Evolutionary conservation across 345 rosid species (phyloP).

Genomic region (Arabis alpina): DNA sequence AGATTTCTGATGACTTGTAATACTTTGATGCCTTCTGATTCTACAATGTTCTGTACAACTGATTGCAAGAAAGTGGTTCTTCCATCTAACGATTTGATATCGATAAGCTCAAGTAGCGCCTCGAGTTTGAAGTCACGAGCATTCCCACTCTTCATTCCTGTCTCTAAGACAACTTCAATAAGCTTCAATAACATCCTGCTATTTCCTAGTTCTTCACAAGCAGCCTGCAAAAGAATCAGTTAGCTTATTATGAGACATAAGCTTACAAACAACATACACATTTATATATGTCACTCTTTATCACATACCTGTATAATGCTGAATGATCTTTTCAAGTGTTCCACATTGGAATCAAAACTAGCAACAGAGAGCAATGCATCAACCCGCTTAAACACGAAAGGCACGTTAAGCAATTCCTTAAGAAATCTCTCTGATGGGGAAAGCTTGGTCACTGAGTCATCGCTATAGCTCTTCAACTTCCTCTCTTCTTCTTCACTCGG

Average conservation of each 20-base stretch:
- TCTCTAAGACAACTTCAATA: constrained; percentile 65
- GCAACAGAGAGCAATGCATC: constrained; percentile 37
- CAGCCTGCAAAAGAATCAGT: constrained; percentile 53
- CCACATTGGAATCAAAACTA: constrained; percentile 19
- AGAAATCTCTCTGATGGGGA: constrained; percentile 43
- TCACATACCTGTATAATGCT: constrained; percentile 30
- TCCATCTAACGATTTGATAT: constrained; percentile 67
- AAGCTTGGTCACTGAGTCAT: constrained; percentile 61
- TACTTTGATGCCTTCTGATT: constrained; percentile 58
- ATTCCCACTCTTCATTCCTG: constrained; percentile 67
- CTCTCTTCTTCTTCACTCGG: constrained; percentile 86
- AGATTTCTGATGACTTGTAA: constrained; percentile 28
- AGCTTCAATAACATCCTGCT: constrained; percentile 72
- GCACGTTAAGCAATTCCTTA: constrained; percentile 40
- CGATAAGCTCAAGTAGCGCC: constrained; percentile 65
- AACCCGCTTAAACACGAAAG: constrained; percentile 33
- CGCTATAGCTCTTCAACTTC: constrained; percentile 69
- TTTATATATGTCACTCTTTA: not conserved
- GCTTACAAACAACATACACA: constrained; percentile 5
- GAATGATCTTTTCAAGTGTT: constrained; percentile 24
- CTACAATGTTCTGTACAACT: constrained; percentile 67
- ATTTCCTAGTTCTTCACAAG: constrained; percentile 61
- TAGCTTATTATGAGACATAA: not conserved
- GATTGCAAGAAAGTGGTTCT: constrained; percentile 69
- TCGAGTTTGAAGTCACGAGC: constrained; percentile 79